Percentiles rank a stretch among this genome's conserved stretches.
Conservation (phyloP, 129 eudicot genomes). For the Ambrosia trifida region DNA sequence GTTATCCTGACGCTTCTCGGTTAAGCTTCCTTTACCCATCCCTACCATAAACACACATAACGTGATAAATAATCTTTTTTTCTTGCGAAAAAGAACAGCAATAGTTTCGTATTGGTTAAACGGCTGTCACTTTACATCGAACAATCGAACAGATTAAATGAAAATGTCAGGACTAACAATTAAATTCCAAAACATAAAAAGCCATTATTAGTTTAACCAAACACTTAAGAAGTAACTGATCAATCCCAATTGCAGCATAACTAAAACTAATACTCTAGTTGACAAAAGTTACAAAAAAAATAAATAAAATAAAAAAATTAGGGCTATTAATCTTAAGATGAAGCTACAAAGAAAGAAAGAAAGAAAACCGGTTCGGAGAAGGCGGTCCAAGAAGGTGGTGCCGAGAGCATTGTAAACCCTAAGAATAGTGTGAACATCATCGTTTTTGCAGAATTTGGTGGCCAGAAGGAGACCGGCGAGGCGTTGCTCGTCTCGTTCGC, state of each 20-base stretch:
- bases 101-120: background rate
- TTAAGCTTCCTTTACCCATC: slow-evolving; percentile 61
- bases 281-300: no score
- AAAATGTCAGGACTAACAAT: background rate
- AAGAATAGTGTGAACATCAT: slow-evolving; percentile 51
- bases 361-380: slow-evolving; percentile 70
- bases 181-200: background rate
- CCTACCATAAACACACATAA: slow-evolving; percentile 38
- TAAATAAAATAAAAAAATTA: no score
- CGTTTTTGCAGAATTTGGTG: slow-evolving; percentile 69
- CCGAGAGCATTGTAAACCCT: slow-evolving; percentile 69
- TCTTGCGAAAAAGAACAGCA: background rate
- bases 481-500: slow-evolving; percentile 76
- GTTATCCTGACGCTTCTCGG: slow-evolving; percentile 39
- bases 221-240: no score
- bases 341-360: no score
- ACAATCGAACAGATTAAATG: background rate
- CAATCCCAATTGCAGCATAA: no score
- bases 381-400: slow-evolving; percentile 67
- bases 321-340: no score
- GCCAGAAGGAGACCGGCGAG: slow-evolving; percentile 87
- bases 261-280: no score
- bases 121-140: background rate
- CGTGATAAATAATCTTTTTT: background rate
- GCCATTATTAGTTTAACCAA: no score